phyloP scores from a whole-genome alignment of 2,329 filamentous ascomycete genomes.

The Mariannaea sp. region DNA sequence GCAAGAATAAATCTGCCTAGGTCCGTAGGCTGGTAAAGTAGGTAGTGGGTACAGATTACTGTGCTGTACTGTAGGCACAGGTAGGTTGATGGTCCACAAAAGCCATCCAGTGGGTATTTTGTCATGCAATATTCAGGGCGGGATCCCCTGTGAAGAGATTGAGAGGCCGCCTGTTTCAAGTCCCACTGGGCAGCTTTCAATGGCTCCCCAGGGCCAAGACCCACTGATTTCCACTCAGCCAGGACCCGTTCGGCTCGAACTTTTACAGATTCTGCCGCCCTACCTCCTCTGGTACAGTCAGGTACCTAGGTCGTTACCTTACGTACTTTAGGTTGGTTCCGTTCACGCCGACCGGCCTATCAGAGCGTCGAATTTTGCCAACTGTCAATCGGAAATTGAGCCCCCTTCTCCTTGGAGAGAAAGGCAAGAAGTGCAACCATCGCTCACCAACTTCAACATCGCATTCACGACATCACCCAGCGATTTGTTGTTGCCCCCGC shows the following conservation, averaged over 20 bases:
- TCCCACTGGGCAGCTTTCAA: neutral
- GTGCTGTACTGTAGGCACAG: no score
- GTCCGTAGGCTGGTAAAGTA: no score
- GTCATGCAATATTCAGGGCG: neutral
- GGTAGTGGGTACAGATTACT: no score
- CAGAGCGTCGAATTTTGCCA: constrained; percentile 5
- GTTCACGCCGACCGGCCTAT: neutral
- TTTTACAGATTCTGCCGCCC: no score
- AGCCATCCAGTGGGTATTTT: no score
- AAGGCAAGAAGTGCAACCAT: neutral
- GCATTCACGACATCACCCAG: neutral
- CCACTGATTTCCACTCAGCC: neutral
- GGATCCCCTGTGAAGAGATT: neutral
- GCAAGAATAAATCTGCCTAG: no score
- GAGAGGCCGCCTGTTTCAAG: neutral
- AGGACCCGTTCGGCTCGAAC: no score
- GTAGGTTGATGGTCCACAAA: no score
- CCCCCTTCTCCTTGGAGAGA: constrained; percentile 11
- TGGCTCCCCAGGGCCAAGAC: neutral
- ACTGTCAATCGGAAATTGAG: constrained; percentile 8
- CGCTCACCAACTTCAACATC: neutral
- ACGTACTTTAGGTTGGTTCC: no score
- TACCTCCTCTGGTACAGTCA: no score
- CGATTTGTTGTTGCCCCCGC: no score
- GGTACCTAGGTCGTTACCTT: no score